Conservation (phyloP, 75 land plant species). For the Cryptomeria japonica region DNA sequence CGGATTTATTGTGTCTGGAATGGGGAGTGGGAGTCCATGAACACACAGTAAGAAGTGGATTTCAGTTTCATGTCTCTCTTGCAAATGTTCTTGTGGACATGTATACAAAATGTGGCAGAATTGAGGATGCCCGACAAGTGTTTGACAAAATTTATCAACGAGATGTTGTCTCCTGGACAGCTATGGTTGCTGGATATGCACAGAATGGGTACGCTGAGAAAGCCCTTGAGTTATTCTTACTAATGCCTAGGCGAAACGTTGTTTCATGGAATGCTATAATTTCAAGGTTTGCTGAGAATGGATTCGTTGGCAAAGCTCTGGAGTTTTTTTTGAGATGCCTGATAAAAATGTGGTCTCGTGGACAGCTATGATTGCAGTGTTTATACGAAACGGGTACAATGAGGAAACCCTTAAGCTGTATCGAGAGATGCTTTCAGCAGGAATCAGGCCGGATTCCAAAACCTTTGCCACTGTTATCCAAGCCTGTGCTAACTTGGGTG, state of each 20-base stretch:
- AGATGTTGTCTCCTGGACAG: slow-evolving; percentile 67
- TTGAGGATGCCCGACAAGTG: slow-evolving; percentile 27
- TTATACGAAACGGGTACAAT: slow-evolving; percentile 6
- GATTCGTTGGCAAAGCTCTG: slow-evolving; percentile 1
- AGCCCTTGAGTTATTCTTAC: slow-evolving; percentile 26
- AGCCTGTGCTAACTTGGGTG: slow-evolving; percentile 4
- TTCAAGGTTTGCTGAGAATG: slow-evolving; percentile 15
- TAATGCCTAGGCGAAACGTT: not conserved
- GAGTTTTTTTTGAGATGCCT: slow-evolving; percentile 15
- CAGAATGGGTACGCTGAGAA: slow-evolving; percentile 32
- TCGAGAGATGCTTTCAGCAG: not conserved
- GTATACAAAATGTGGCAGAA: slow-evolving; percentile 54
- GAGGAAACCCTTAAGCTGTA: slow-evolving; percentile 4
- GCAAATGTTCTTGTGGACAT: slow-evolving; percentile 55
- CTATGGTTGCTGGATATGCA: slow-evolving; percentile 51
- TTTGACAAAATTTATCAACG: slow-evolving; percentile 41
- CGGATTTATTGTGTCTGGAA: slow-evolving; percentile 24
- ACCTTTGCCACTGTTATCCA: slow-evolving; percentile 8
- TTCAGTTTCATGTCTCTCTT: slow-evolving; percentile 23
- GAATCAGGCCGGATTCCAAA: slow-evolving; percentile 1
- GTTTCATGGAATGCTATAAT: slow-evolving; percentile 17
- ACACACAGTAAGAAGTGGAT: slow-evolving; percentile 27
- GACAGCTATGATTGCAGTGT: slow-evolving; percentile 13
- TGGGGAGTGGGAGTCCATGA: slow-evolving; percentile 48
- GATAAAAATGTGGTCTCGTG: slow-evolving; percentile 16